Conservation (phyloP, 1,284 basidiomycete species). For the Irpex lacteus region DNA sequence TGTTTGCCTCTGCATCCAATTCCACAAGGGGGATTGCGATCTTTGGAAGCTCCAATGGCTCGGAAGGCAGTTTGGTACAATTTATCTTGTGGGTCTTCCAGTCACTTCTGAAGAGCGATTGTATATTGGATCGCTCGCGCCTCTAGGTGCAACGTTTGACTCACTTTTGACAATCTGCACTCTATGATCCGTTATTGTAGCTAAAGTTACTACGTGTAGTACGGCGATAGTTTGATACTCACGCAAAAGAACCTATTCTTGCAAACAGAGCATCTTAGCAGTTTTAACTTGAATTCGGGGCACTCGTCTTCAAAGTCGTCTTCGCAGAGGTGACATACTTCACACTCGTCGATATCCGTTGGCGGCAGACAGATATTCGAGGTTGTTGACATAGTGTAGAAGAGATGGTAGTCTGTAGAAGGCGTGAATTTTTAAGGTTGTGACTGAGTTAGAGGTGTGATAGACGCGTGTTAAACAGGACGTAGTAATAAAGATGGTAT, state of each 20-base stretch:
- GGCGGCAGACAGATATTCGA: not conserved
- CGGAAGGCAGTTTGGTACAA: not conserved
- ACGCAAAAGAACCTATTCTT: not conserved
- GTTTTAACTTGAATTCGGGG: not conserved
- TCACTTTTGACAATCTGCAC: not conserved
- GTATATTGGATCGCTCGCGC: not conserved
- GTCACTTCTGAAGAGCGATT: not conserved
- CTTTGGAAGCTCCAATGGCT: not conserved
- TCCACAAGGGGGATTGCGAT: not conserved
- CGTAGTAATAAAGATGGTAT: no score
- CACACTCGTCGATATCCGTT: not conserved
- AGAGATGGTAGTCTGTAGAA: no score
- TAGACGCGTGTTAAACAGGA: no score
- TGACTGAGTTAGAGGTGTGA: no score
- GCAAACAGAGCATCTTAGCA: not conserved
- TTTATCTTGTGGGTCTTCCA: not conserved
- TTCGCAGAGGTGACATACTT: not conserved
- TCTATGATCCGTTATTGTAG: not conserved
- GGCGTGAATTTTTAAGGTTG: no score
- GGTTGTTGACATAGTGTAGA: not conserved
- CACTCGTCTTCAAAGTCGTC: not conserved
- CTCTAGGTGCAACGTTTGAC: not conserved
- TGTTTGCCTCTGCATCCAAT: not conserved
- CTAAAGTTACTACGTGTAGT: not conserved
- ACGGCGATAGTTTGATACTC: not conserved